Evolutionary conservation across 306 rosid species (phyloP), one percentile per base, ranked within the genome.

Genomic region (Pyrus communis): DNA sequence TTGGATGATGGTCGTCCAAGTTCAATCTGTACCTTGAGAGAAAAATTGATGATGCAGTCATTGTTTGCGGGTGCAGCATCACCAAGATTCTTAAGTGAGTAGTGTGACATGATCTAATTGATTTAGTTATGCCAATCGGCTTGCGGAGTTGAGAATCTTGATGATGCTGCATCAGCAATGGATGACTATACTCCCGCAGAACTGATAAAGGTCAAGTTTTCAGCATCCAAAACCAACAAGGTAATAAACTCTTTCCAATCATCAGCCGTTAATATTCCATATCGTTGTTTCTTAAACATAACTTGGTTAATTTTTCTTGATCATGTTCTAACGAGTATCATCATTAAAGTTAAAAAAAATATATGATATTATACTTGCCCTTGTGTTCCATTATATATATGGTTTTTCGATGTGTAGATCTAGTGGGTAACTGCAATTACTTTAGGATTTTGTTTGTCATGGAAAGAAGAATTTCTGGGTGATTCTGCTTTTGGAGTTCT

Each of bases 131-230:
- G 33, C 25, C 11, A 4, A n/a, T 45, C 22, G 30, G 28, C 59
- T 25, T 4, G 33, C 40, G 38, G 73, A 27, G 75, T 57, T 93
- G 98, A 86, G 98, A 93, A 93, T 93, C 98, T 91, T 93, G 98
- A 93, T 93, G 98, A 93, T 93, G 98, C 98, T 93, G 98, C 98
- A 93, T 91, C 96, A 84, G 97, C 98, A 68, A 90, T 88, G 78
- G 66, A 89, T 81, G 93, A 78, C 89, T 91, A 49, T 43, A 54
- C 7, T 17, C 74, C 67, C 1, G 43, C 12, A 25, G 31, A 74
- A 30, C 59, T 60, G 69, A 69, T 3, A 12, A 40, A 25, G 4
- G 15, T 31, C 45, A 10, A 38, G 13, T 25, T 70, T 69, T n/a
- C 77, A 14, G 52, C 21, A 27, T 49, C 38, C 5, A n/a, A 31